phyloP scores from a whole-genome alignment of 805 yeast genomes.

The Metschnikowia koreensis region DNA sequence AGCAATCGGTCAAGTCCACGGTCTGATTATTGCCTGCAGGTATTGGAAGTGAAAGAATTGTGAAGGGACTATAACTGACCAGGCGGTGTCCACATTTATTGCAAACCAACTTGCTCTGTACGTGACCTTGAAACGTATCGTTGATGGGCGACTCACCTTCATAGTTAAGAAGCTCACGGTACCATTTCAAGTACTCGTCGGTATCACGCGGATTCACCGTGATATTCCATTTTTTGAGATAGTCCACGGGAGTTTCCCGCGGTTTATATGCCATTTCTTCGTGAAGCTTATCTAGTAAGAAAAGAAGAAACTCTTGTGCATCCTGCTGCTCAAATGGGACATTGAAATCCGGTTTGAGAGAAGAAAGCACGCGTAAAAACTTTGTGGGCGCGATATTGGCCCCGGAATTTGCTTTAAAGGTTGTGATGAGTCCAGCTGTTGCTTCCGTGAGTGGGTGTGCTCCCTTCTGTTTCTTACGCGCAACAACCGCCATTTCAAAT shows the following conservation, averaged over 20 bases:
- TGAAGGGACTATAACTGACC: constrained; percentile 59
- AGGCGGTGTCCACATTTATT: constrained; percentile 62
- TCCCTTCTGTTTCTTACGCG: background rate
- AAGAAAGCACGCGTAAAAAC: constrained; percentile 51
- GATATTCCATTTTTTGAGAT: constrained; percentile 32
- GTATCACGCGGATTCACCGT: constrained; percentile 31
- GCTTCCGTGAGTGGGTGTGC: constrained; percentile 44
- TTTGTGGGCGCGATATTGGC: constrained; percentile 63
- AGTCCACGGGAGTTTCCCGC: constrained; percentile 17
- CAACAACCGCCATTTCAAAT: constrained; percentile 50
- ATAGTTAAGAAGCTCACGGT: constrained; percentile 43
- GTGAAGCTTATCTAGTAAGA: constrained; percentile 65
- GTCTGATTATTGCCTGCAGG: constrained; percentile 30
- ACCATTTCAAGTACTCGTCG: constrained; percentile 63
- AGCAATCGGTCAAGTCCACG: constrained; percentile 59
- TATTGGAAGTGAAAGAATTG: constrained; percentile 61
- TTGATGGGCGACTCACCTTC: constrained; percentile 70
- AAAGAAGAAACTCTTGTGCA: constrained; percentile 71
- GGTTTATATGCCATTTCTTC: constrained; percentile 51
- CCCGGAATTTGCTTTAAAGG: constrained; percentile 58
- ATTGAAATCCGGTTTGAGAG: constrained; percentile 60
- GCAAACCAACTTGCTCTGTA: constrained; percentile 63
- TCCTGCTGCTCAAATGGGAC: constrained; percentile 81
- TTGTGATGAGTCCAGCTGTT: constrained; percentile 51
- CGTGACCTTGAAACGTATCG: constrained; percentile 69